A percentile compares a stretch with the other conserved stretches of the same genome.
phyloP scores from a whole-genome alignment of 192 early-diverging fungal species.

The Backusella mclennaniae region DNA sequence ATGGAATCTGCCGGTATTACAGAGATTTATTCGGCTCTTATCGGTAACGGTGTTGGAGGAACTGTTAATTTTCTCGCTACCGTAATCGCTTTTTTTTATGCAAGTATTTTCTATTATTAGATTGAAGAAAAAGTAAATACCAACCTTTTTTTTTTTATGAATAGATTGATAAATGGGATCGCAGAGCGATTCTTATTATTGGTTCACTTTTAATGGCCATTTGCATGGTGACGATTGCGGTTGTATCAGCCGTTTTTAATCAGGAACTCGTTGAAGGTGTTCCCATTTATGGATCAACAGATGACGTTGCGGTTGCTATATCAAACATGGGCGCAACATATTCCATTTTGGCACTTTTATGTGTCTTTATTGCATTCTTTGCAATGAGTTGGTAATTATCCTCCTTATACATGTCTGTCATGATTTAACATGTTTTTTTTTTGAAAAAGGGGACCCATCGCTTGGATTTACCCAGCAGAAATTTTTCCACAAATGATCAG shows the following conservation, averaged over 20 bases:
- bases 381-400: slow-evolving; percentile 53
- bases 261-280: background rate
- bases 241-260: slow-evolving; percentile 44
- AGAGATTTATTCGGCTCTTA: slow-evolving; percentile 27
- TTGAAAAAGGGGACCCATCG: slow-evolving; percentile 64
- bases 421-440: background rate
- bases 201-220: slow-evolving; percentile 46
- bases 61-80: slow-evolving; percentile 74
- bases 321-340: slow-evolving; percentile 25
- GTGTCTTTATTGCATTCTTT: slow-evolving; percentile 69
- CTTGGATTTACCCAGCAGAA: slow-evolving; percentile 78
- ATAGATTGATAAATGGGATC: slow-evolving; percentile 66
- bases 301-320: background rate
- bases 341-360: slow-evolving; percentile 54
- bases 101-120: slow-evolving; percentile 7
- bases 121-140: background rate
- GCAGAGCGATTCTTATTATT: slow-evolving; percentile 60
- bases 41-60: slow-evolving; percentile 63
- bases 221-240: slow-evolving; percentile 14
- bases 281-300: slow-evolving; percentile 47
- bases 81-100: slow-evolving; percentile 66
- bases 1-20: background rate
- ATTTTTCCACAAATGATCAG: slow-evolving; percentile 75
- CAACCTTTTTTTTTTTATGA: background rate
- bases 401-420: background rate